Percentiles rank a stretch among this genome's conserved stretches.
Conservation (phyloP, 371 early-diverging fungal species). For the Mortierella sp. region DNA sequence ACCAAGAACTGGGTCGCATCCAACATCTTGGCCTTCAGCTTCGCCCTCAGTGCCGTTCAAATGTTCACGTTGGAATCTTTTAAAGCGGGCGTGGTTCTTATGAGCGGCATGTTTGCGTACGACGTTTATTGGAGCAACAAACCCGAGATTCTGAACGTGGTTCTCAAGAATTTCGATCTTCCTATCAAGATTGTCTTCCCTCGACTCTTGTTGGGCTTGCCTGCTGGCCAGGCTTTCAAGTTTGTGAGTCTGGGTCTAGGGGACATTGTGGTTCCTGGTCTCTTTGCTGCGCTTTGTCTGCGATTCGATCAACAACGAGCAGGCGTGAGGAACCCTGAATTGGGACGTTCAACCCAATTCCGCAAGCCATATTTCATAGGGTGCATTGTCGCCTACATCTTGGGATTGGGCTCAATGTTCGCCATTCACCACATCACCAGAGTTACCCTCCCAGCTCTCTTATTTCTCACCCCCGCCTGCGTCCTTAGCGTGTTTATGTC, state of each 20-base stretch:
- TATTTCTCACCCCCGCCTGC: conserved; percentile 95
- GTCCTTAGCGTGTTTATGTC: conserved; percentile 84
- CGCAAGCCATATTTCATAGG: conserved; percentile 91
- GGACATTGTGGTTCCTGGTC: conserved; percentile 97
- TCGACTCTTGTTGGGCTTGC: conserved; percentile 68
- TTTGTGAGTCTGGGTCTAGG: conserved; percentile 96
- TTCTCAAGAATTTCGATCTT: conserved; percentile 92
- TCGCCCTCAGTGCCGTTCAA: conserved; percentile 86
- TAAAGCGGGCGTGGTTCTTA: conserved; percentile 90
- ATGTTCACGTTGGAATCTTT: conserved; percentile 92
- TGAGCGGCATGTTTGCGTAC: conserved; percentile 90
- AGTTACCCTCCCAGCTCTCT: conserved; percentile 93
- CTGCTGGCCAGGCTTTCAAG: conserved; percentile 55
- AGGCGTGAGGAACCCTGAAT: conserved; percentile 35
- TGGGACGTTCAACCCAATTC: conserved; percentile 65
- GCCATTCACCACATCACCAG: conserved; percentile 91
- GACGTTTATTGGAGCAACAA: conserved; percentile 98
- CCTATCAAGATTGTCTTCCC: conserved; percentile 96
- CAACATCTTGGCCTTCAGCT: conserved; percentile 90
- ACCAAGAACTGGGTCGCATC: conserved; percentile 93
- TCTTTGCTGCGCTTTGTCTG: conserved; percentile 91
- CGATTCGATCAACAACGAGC: conserved; percentile 81
- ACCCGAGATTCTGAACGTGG: conserved; percentile 94
- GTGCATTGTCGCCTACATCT: conserved; percentile 81
- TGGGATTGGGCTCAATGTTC: conserved; percentile 89